A percentile compares a stretch with the other conserved stretches of the same genome.
Evolutionary conservation across 257 asterid species (phyloP).

Genomic region (Solanum boliviense): DNA sequence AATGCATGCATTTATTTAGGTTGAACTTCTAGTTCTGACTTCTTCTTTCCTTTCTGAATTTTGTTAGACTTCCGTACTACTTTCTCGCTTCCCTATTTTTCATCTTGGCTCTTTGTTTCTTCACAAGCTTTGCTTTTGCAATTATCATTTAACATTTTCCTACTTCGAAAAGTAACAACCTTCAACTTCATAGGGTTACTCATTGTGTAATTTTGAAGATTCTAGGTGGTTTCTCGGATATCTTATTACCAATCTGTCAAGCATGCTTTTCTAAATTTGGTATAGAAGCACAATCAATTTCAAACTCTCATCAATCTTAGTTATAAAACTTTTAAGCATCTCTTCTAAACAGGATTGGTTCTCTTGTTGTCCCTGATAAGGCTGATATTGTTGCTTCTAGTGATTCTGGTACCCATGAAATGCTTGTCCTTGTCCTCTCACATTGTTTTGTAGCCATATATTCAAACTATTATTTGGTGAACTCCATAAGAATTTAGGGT

Average conservation of each 20-base stretch:
- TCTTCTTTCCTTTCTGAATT: neutral
- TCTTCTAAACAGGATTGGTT: neutral
- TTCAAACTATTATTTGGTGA: neutral
- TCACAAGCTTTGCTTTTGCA: neutral
- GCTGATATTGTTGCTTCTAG: neutral
- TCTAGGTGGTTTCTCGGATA: neutral
- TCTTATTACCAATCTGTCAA: neutral
- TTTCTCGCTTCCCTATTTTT: neutral
- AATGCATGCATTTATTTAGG: neutral
- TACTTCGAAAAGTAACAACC: neutral
- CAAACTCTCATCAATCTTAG: neutral
- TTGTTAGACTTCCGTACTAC: neutral
- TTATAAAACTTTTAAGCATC: neutral
- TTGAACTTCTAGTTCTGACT: no score
- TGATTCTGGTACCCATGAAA: neutral
- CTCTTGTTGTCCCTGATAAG: neutral
- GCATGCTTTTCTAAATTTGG: neutral
- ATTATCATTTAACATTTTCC: no score
- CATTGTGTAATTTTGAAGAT: neutral
- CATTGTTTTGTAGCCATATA: neutral
- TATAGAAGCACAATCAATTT: neutral
- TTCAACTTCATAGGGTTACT: neutral
- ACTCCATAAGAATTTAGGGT: neutral
- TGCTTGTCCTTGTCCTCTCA: neutral
- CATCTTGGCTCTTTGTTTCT: neutral